Base-by-base conservation (phyloP, 495 filamentous ascomycete species). In the Tuber borchii region DNA sequence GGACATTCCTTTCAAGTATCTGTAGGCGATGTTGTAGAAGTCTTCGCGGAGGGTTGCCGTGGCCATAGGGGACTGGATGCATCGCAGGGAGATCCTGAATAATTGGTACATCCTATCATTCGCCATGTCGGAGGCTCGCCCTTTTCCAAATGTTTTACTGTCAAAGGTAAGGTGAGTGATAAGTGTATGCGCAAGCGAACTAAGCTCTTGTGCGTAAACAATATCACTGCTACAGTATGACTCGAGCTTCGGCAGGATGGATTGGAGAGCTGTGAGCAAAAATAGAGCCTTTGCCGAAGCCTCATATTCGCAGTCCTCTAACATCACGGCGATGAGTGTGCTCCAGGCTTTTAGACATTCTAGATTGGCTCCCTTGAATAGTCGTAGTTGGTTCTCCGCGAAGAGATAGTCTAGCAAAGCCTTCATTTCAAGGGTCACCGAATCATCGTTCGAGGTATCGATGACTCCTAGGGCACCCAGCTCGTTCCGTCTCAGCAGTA, bases 71-170 rank as follows among this genome's bases (percentile, higher is more conserved):
- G 91, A 88, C 74, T 89, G 88, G 73, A 96, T 91, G 16, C 92
- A 91, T 76, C 88, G 87, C 34, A 97, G 85, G 72, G 91, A 92
- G 42, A 93, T 85, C 71, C 96, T 91, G 86, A 99, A 97, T 26
- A 97, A 88, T 79, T 97, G 91, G 79, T 92, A 93, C 16, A 97
- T 88, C 81, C 94, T 92, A 82, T 98, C 96, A 80, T 93, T 91
- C 45, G 93, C 90, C 68, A 94, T 84, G 82, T 95, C 93, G 80
- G 84, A 91, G 77, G 84, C 89, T 82, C 83, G 87, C 76, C 84
- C 86, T 79, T 82, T 78, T 68, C 84, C 85, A 46, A 85, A 84
- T 14, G 84, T 81, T 4, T 87, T 79, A 17, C 84, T 76, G 22
- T 86, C 84, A 72, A 92, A 89, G 46, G 92, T 89, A 71, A 97